Evolutionary conservation across 164 flowering plant species (phyloP), one percentile per base, ranked within the genome.

Genomic region (Hamamelis virginiana): DNA sequence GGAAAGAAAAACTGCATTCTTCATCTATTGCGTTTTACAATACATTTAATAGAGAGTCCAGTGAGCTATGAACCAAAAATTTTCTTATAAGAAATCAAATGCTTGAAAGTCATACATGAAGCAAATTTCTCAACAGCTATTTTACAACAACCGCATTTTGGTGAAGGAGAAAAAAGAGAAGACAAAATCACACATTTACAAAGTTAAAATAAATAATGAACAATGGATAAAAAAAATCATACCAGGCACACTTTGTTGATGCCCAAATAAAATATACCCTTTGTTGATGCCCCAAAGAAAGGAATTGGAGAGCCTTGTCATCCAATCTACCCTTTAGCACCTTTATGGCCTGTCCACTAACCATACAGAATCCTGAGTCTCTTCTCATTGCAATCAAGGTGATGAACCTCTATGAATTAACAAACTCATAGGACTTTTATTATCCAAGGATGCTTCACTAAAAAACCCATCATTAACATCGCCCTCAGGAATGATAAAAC

Each of bases 101-200:
- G 27, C n/a, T 52, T 41, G 8, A 28, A 60, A 26, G 28, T 53
- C 14, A 16, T 50, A 56, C 64, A 48, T 22, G 6, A 68, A 28
- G 47, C 44, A 65, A 41, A 71, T 43, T 59, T 67, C 69, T 57
- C 68, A 62, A 41, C 62, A 67, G 18, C 48, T 38, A 71, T 55
- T 47, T 67, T 67, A 71, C 72, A 75, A 69, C 57, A 69, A 48
- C 19, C 26, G 23, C 61, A 44, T 18, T 26, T 41, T 33, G 64
- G 9, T 0, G 27, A 23, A 18, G 44, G 19, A 9, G 5, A 16
- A 9, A 11, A 28, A 9, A 62, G n/a, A 23, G 11, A 45, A 64
- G 45, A 47, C 62, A 57, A 65, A 50, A 41, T 48, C 25, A 59
- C 70, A 69, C 50, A 70, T 75, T 65, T 75, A 75, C 70, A 75